Evolutionary conservation across 2,329 filamentous ascomycete genomes (phyloP).

Genomic region (Sclerotiophoma versabilis): DNA sequence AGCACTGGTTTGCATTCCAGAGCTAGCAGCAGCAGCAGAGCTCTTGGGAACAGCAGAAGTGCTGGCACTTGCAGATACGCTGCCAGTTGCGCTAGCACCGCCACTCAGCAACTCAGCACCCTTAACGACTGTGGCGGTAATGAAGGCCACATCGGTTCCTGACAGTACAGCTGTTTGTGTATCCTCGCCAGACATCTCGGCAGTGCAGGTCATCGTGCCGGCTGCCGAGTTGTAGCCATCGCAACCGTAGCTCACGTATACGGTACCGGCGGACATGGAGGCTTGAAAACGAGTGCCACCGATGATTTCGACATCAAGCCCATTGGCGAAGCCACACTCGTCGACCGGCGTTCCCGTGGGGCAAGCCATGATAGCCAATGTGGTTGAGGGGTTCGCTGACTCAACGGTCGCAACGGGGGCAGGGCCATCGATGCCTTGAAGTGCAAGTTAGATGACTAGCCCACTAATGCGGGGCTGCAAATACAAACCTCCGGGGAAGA

Average conservation of each 20-base stretch:
- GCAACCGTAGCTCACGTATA: slow-evolving; percentile 37
- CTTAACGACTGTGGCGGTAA: slow-evolving; percentile 31
- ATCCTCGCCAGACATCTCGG: slow-evolving; percentile 28
- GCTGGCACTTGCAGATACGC: slow-evolving; percentile 9
- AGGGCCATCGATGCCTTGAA: slow-evolving; percentile 24
- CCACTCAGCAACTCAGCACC: slow-evolving; percentile 32
- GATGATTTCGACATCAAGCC: slow-evolving; percentile 25
- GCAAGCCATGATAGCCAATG: slow-evolving; percentile 32
- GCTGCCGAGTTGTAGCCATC: slow-evolving; percentile 30
- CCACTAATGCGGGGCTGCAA: neutral
- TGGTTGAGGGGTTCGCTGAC: slow-evolving; percentile 29
- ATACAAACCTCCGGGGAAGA: slow-evolving; percentile 32
- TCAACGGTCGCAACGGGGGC: slow-evolving; percentile 35
- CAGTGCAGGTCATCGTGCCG: slow-evolving; percentile 35
- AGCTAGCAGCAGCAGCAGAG: slow-evolving; percentile 11
- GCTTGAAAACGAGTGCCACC: slow-evolving; percentile 28
- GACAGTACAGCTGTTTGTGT: slow-evolving; percentile 26
- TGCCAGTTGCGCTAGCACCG: slow-evolving; percentile 21
- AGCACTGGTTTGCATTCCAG: slow-evolving; percentile 13
- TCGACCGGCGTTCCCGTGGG: slow-evolving; percentile 24
- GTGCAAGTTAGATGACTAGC: neutral
- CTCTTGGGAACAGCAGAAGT: slow-evolving; percentile 7
- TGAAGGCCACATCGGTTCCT: slow-evolving; percentile 27
- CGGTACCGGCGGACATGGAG: slow-evolving; percentile 19
- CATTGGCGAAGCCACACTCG: slow-evolving; percentile 38